Evolutionary conservation across 2,329 filamentous ascomycete species (phyloP), one percentile per base, ranked within the genome.

Genomic region (Pseudocercospora fijiensis): DNA sequence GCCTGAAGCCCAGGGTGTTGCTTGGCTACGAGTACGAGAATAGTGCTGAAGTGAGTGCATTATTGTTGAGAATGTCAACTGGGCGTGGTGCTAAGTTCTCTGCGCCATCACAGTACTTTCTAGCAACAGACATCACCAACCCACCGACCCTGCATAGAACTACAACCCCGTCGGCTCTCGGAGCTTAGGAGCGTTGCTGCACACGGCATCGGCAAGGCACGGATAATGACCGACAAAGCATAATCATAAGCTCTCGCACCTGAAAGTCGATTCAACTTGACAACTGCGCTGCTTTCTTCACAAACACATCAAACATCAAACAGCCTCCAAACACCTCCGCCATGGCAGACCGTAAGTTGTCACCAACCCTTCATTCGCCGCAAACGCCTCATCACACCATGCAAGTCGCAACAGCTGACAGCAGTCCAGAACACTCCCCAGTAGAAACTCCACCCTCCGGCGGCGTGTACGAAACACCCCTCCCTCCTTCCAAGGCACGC

Each of bases 331-430:
- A 27, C 26, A 20, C 18, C 47, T 53, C n/a, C 41, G 57, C 26
- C 55, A 65, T 65, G 63, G 63, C 63, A 27, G 59, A 65, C 55
- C 57, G 63, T 62, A 56, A 56, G 62, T 52, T 60, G 26, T 20
- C 9, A 45, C 41, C 22, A 53, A 10, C 11, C 20, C 26, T 24
- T 59, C 52, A 58, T 53, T 13, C 10, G 41, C 18, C 33, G n/a
- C 43, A 58, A 52, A 61, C 30, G 43, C 57, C 53, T 57, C 59
- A 51, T 28, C 37, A 41, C 37, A 41, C n/a, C 10, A 41, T 41
- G 37, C 37, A n/a, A n/a, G n/a, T n/a, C n/a, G n/a, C n/a, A 41
- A 18, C 37, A 41, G 37, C 56, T 57, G 53, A 60, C 45, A 56
- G 28, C n/a, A 56, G 22, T 56, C 28, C 30, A 56, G 53, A 56